Evolutionary conservation across 1,284 basidiomycete species (phyloP), one percentile per base, ranked within the genome.

Genomic region (Cryptococcus sp.): DNA sequence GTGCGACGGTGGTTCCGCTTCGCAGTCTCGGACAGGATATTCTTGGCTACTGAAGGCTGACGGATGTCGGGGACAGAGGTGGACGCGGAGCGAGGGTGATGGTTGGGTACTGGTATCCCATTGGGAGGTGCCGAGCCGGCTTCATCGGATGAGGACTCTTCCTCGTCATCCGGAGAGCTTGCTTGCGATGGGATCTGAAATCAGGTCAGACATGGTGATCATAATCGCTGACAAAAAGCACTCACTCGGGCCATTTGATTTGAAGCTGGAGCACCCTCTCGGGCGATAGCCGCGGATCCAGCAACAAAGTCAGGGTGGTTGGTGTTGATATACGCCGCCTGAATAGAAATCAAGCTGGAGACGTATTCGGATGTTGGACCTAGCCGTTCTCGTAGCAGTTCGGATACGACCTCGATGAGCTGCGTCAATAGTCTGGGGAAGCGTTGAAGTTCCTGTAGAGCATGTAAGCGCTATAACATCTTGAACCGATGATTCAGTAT

Each of bases 271-370:
- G 74, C 72, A 19, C 76, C 77, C 43, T 68, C 69, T 26, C 75
- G 70, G 19, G 77, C 77, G 54, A 79, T 79, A 11, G 78, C 74
- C 0, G 78, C 77, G 5, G 75, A 77, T 10, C 77, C 77, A 46
- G 78, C 76, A 52, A 77, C 73, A 66, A 79, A 78, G 58, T 79
- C 74, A 59, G 77, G 69, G 64, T 72, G 76, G 67, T 76, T 76
- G 57, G 94, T 97, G 80, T 99, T 99, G 83, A 99, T 99, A 78
- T 99, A 99, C 13, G 96, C 94, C 1, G 93, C 92, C 79, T 99
- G 96, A 57, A 99, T 99, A 67, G 89, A 86, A 70, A 99, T 98
- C 66, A 99, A 81, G 72, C 91, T 94, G 69, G 93, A 90, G 3
- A 95, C 91, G 75, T 99, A 99, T 45, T 95, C 91, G 1, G 91